These are phyloP conservation scores for Plasmopara halstedii DNA, from an alignment of 352 stramenopile species.

Conservation along the genomic window DNA sequence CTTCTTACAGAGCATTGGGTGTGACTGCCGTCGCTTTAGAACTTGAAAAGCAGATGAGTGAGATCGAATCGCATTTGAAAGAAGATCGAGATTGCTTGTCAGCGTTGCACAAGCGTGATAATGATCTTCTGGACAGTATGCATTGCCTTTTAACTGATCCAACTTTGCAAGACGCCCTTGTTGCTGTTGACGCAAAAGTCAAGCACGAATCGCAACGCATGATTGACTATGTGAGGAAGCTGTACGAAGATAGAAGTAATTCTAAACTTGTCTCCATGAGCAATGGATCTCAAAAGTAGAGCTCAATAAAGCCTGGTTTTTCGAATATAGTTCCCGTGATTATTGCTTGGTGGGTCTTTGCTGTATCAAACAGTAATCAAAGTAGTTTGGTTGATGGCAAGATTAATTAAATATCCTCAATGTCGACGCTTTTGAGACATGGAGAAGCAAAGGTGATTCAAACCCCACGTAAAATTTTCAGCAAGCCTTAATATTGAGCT, in stretches of 20 bases:
- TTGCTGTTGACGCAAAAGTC: conserved; percentile 29
- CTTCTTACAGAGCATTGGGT: conserved; percentile 44
- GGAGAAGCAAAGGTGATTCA: no score
- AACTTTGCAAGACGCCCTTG: conserved; percentile 11
- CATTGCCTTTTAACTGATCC: conserved; percentile 22
- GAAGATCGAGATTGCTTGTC: conserved; percentile 45
- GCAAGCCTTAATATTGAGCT: no score
- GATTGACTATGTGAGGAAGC: conserved; percentile 51
- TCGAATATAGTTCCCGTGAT: no score
- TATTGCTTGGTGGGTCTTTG: no score
- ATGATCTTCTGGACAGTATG: conserved; percentile 34
- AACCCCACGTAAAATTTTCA: no score
- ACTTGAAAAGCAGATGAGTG: conserved; percentile 32
- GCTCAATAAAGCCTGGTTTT: no score
- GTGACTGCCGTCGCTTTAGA: conserved; percentile 46
- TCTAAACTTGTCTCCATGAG: no score
- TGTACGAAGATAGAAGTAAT: conserved; percentile 28
- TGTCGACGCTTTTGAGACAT: no score
- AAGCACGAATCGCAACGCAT: conserved; percentile 51
- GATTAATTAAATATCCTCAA: no score
- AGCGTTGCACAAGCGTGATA: conserved; percentile 39
- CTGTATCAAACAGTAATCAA: no score
- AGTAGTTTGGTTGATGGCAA: no score
- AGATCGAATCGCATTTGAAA: conserved; percentile 30
- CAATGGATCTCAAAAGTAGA: no score